Percentiles rank a stretch among this genome's conserved stretches.
phyloP scores from a whole-genome alignment of 2,329 filamentous ascomycete species.

The Colletotrichum brevisporum region DNA sequence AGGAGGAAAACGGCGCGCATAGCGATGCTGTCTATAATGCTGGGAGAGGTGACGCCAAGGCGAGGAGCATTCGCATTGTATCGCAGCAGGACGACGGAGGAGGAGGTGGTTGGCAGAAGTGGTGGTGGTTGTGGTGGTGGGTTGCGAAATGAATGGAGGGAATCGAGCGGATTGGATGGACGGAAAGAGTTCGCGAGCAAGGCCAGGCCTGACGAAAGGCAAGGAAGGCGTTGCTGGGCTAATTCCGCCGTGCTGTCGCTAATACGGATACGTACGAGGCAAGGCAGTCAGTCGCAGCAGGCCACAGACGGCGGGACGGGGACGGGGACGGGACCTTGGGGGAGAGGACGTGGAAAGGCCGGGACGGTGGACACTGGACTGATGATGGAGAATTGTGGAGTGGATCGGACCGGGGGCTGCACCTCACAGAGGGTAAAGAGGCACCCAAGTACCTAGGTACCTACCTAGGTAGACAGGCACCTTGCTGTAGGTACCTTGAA shows the following conservation, averaged over 20 bases:
- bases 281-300: slow-evolving; percentile 10
- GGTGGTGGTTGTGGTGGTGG: slow-evolving; percentile 30
- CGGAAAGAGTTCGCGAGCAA: slow-evolving; percentile 24
- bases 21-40: slow-evolving; percentile 42
- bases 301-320: background rate
- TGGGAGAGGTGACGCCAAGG: slow-evolving; percentile 33
- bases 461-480: too few species aligned
- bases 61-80: slow-evolving; percentile 41
- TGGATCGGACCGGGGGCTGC: slow-evolving; percentile 25
- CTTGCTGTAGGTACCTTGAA: too few species aligned
- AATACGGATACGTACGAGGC: slow-evolving; percentile 25
- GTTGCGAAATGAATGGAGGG: slow-evolving; percentile 27
- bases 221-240: slow-evolving; percentile 23
- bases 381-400: slow-evolving; percentile 36
- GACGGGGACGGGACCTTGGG: too few species aligned
- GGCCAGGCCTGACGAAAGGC: slow-evolving; percentile 17
- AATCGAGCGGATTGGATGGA: slow-evolving; percentile 34
- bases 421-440: slow-evolving; percentile 1
- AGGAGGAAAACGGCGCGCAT: slow-evolving; percentile 41
- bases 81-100: slow-evolving; percentile 31
- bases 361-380: background rate
- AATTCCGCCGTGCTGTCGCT: slow-evolving; percentile 7
- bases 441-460: background rate
- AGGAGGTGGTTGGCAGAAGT: slow-evolving; percentile 16
- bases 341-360: slow-evolving; percentile 17